Base-by-base conservation (phyloP, 176 grass and related monocot genomes). In the Phoenix dactylifera region DNA sequence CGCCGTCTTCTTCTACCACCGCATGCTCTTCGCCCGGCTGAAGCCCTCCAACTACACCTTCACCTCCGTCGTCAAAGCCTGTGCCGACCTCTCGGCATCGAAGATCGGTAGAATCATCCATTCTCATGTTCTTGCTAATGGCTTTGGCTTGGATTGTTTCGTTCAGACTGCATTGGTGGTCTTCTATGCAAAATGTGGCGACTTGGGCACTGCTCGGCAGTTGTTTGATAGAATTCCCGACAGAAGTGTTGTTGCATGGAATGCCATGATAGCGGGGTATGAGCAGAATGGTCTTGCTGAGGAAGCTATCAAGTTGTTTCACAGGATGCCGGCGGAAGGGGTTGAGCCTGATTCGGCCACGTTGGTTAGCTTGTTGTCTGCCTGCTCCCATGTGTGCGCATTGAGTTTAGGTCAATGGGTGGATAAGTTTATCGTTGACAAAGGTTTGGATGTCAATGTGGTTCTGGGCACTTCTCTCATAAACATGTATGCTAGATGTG, bases 401-500 rank as follows among this genome's bases (percentile, higher is more conserved):
- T 61, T 95, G 64, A 68, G 81, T 75, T 26, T 90, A 63, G 86
- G 90, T 4, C 63, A 48, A 54, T 82, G 88, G 74, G 81, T 87
- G 59, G 81, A 87, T 29, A 60, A 51, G 1, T 72, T 29, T 30
- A 70, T 96, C 60, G 54, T 68, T 51, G 64, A 74, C 68, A 72
- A 80, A 39, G 65, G 65, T 48, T 56, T 90, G 62, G 58, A 74
- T 22, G 57, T 82, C 15, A 73, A 52, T 57, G 81, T 90, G 28
- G 76, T 87, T 72, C 79, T 96, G 22, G 86, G 87, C 50, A 64
- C 81, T 48, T 77, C 86, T 4, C 80, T 96, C n/a, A 65, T 90
- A 6, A 87, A 90, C 73, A 88, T 90, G 83, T 90, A 90, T 60
- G 77, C 71, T 4, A 79, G 84, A 67, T 90, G 91, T 22, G 83